Evolutionary conservation across 2,329 filamentous ascomycete genomes (phyloP), one percentile per base, ranked within the genome.

Genomic region (Alternaria novae-zelandiae): DNA sequence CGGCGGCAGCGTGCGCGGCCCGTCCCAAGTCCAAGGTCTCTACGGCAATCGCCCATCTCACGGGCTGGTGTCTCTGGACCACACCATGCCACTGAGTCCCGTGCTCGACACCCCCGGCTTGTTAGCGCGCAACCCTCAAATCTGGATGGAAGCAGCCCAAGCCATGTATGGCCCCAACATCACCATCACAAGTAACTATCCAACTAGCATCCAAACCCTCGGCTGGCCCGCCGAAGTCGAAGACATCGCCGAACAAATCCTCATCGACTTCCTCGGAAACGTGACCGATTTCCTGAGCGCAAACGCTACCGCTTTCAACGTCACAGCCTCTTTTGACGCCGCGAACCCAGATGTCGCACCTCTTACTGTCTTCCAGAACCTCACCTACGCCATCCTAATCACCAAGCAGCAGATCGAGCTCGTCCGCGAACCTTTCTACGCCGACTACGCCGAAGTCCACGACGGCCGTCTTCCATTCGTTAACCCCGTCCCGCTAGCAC

Each of bases 1-100:
- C 8, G 84, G 84, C 41, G 83, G 86, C 46, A 82, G 81, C 25
- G 83, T 87, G 43, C 82, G 86, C 17, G 79, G 79, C 6, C 85
- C 86, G 0, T 76, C 82, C 0, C 78, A 83, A 54, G 81, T 83
- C 0, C 82, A 86, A 67, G 85, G 85, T 5, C 68, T 84, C 4
- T 87, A 82, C 58, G 84, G 85, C 3, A 86, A 86, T 56, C 74
- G 85, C 5, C 85, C 85, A 3, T 82, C 82, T 1, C 80, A 83
- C 50, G 82, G 80, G 4, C 73, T 86, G 0, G 80, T 87, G 0
- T 70, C 78, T 9, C 75, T 87, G 1, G 81, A 83, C 7, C 77
- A 83, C 12, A 83, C 83, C 0, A 85, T 87, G 81, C 81, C 83
- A 4, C 68, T 86, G 9, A 81, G 82, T 11, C 82, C 83, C 1